A percentile compares a stretch with the other conserved stretches of the same genome.
phyloP scores from a whole-genome alignment of 306 rosid species.

The Cicer arietinum region DNA sequence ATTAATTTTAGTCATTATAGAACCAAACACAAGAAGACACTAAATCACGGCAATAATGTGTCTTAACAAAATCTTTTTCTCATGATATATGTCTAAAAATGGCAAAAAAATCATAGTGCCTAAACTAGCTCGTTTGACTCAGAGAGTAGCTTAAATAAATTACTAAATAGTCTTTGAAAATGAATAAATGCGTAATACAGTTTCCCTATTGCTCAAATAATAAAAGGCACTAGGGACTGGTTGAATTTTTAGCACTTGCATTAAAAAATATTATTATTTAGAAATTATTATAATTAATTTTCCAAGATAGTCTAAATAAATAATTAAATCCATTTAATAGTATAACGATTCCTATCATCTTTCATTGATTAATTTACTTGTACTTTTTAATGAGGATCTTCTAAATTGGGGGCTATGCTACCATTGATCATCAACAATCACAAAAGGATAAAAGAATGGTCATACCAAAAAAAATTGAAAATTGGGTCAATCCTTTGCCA shows the following conservation, averaged over 20 bases:
- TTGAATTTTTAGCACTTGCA: not conserved
- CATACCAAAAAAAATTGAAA: constrained; percentile 17
- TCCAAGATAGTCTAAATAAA: not conserved
- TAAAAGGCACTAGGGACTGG: no score
- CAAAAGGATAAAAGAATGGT: constrained; percentile 35
- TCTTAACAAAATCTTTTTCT: no score
- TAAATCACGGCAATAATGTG: no score
- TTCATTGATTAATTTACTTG: not conserved
- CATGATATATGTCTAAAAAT: no score
- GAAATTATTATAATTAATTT: not conserved
- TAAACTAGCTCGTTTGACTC: no score
- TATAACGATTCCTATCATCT: not conserved
- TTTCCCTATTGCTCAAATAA: no score
- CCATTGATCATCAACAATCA: not conserved
- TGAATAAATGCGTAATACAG: no score
- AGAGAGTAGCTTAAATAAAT: no score
- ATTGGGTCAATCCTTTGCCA: constrained; percentile 24
- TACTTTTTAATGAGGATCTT: not conserved
- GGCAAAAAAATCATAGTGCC: no score
- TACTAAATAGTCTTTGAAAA: no score
- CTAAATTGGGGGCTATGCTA: constrained; percentile 35
- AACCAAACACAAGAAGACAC: no score
- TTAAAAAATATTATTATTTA: not conserved
- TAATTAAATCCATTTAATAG: not conserved
- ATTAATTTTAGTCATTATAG: no score